Evolutionary conservation across 345 rosid genomes (phyloP).

Genomic region (Syzygium aromaticum): DNA sequence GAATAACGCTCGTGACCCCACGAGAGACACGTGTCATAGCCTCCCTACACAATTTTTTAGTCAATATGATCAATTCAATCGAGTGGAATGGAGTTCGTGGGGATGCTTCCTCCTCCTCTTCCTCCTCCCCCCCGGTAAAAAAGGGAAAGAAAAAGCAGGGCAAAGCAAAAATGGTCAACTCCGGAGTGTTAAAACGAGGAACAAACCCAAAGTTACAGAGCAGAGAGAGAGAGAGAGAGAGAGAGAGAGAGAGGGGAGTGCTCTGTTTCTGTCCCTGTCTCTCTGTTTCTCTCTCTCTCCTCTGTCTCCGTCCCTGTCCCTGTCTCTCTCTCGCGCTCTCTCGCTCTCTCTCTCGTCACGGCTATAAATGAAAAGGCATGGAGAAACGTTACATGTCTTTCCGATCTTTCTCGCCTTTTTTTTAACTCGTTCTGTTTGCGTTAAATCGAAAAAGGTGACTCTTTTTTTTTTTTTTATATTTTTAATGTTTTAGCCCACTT

Average conservation of each 20-base stretch:
- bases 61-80: too few relatives aligned
- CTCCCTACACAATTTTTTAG: too few relatives aligned
- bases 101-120: neutral
- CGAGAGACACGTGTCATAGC: too few relatives aligned
- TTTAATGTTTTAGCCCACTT: neutral
- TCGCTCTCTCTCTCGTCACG: neutral
- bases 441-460: neutral
- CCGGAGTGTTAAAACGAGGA: neutral
- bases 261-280: neutral
- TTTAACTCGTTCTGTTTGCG: neutral
- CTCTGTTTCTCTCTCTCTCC: neutral
- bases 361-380: neutral
- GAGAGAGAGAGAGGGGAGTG: neutral
- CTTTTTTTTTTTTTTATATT: too few relatives aligned
- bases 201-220: neutral
- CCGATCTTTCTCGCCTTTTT: neutral
- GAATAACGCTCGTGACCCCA: rapidly evolving
- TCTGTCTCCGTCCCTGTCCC: neutral
- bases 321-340: neutral
- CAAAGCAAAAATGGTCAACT: neutral
- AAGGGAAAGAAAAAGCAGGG: neutral
- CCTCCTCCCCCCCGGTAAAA: neutral
- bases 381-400: neutral
- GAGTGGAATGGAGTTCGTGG: neutral
- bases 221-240: neutral